These are phyloP conservation scores for Camelina sativa DNA, from an alignment of 345 rosid species.

Conservation along the genomic window DNA sequence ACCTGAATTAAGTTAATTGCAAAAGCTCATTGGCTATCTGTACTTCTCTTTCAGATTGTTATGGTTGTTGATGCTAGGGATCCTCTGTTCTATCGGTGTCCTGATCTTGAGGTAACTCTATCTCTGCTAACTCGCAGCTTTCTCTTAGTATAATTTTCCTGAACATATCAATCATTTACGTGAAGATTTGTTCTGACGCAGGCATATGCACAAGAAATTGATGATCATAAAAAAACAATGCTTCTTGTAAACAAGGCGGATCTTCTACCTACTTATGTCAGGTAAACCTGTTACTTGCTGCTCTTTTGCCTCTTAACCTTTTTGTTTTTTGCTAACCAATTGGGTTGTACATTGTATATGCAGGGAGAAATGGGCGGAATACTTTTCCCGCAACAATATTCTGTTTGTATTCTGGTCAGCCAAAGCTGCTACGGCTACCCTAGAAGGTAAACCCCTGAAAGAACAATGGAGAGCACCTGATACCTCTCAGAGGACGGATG, in stretches of 20 bases:
- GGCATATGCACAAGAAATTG: constrained; percentile 83
- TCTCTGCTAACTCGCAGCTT: constrained; percentile 20
- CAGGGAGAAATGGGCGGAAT: constrained; percentile 89
- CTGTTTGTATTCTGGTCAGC: constrained; percentile 93
- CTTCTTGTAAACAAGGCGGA: constrained; percentile 96
- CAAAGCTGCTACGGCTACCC: constrained; percentile 77
- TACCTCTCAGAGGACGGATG: constrained; percentile 46
- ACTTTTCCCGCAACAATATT: constrained; percentile 59
- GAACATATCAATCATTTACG: constrained; percentile 9
- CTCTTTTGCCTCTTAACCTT: neutral
- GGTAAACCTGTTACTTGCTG: constrained; percentile 47
- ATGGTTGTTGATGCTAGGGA: constrained; percentile 99
- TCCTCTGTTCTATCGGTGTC: constrained; percentile 87
- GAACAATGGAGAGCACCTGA: constrained; percentile 47
- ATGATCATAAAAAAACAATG: constrained; percentile 76
- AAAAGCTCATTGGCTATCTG: neutral
- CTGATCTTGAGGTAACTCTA: constrained; percentile 85
- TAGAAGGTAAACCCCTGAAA: constrained; percentile 69
- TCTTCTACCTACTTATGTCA: constrained; percentile 75
- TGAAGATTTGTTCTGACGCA: constrained; percentile 37
- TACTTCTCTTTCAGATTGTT: constrained; percentile 62
- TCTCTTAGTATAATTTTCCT: constrained; percentile 24
- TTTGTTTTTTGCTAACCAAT: constrained; percentile 18
- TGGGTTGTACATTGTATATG: constrained; percentile 20
- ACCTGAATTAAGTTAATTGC: neutral